phyloP scores from a whole-genome alignment of 2,329 filamentous ascomycete species.

The Phialophora chinensis region DNA sequence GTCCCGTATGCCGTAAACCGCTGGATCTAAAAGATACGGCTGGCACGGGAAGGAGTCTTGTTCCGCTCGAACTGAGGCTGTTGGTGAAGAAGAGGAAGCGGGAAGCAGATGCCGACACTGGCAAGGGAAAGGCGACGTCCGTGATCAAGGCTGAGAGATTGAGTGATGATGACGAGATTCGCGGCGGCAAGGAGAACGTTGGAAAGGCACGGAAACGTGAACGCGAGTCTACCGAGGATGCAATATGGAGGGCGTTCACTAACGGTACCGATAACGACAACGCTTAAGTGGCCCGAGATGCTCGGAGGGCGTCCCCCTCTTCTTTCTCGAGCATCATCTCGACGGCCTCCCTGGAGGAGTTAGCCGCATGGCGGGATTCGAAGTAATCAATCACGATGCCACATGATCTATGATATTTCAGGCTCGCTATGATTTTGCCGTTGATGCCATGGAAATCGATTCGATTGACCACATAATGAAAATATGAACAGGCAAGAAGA shows the following conservation, averaged over 20 bases:
- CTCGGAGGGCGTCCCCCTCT: neutral
- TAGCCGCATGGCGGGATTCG: neutral
- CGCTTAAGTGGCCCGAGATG: neutral
- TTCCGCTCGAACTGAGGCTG: slow-evolving; percentile 38
- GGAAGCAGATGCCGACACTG: slow-evolving; percentile 17
- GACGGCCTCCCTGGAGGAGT: neutral
- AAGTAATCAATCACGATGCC: neutral
- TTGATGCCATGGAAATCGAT: neutral
- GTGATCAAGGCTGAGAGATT: slow-evolving; percentile 30
- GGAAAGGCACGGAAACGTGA: slow-evolving; percentile 1
- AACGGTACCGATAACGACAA: neutral
- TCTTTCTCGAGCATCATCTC: neutral
- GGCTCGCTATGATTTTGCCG: neutral
- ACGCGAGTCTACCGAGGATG: slow-evolving; percentile 8
- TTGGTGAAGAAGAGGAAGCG: slow-evolving; percentile 29
- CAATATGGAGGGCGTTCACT: neutral
- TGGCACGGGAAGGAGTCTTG: slow-evolving; percentile 39
- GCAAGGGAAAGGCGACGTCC: slow-evolving; percentile 24
- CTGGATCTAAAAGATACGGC: slow-evolving; percentile 47
- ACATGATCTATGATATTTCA: neutral
- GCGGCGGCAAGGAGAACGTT: slow-evolving; percentile 15
- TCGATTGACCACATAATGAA: neutral
- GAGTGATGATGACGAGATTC: slow-evolving; percentile 29
- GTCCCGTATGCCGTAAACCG: slow-evolving; percentile 53
- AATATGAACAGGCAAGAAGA: neutral